Conservation (phyloP, 345 rosid genomes). For the Turritis glabra region DNA sequence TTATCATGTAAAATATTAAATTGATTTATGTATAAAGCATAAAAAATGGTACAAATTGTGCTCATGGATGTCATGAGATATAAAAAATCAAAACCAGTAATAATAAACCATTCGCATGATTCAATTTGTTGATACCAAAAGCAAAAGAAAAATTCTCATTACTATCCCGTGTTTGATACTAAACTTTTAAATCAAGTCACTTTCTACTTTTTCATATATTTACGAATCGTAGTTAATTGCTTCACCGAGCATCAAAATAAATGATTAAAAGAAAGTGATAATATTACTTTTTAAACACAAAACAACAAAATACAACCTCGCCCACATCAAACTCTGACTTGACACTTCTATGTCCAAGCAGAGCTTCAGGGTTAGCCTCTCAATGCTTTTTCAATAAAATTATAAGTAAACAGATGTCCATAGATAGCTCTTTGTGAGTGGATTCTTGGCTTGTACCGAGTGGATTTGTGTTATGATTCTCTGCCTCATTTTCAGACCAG, state of each 20-base stretch:
- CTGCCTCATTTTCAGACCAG: constrained; percentile 39
- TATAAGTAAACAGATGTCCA: background rate
- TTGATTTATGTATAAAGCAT: background rate
- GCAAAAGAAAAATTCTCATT: background rate
- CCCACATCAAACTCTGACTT: constrained; percentile 28
- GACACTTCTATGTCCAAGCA: constrained; percentile 24
- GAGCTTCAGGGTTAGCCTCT: constrained; percentile 8
- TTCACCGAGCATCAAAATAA: constrained; percentile 18
- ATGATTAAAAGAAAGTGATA: background rate
- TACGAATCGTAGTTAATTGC: constrained; percentile 10
- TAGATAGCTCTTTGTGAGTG: background rate
- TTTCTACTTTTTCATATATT: constrained; percentile 17
- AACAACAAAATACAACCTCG: constrained; percentile 11
- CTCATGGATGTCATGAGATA: background rate
- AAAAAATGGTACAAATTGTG: background rate
- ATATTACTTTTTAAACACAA: background rate
- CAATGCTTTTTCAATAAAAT: background rate
- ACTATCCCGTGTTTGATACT: constrained; percentile 26
- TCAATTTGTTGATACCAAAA: background rate
- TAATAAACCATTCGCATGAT: background rate
- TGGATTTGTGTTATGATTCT: constrained; percentile 30
- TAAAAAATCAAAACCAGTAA: background rate
- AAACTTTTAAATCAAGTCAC: constrained; percentile 33
- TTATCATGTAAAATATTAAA: background rate
- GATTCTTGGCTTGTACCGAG: constrained; percentile 36